Base-by-base conservation (phyloP, 108 stramenopile species). In the Cyclotella baltica region DNA sequence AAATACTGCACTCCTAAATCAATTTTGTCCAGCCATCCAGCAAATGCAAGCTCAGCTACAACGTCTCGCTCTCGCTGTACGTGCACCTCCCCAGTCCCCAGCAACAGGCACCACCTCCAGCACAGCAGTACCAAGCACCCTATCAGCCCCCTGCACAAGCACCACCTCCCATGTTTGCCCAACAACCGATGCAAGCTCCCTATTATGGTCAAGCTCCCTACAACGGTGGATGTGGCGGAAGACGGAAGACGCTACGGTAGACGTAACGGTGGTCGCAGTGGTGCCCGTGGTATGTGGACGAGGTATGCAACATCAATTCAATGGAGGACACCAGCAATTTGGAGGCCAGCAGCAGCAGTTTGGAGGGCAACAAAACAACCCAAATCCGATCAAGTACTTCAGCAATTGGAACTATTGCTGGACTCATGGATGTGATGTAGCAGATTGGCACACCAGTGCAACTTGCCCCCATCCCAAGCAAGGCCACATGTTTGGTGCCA, bases 321-420 rank as follows among this genome's bases (percentile, higher is more conserved):
- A n/a, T 4, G 18, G 51, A 10, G 51, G 51, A 19, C 51, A n/a
- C n/a, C n/a, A n/a, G n/a, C n/a, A n/a, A n/a, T n/a, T n/a, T n/a
- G n/a, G n/a, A n/a, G n/a, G n/a, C n/a, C n/a, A n/a, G n/a, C n/a
- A n/a, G 18, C 51, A 52, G 19, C 51, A 10, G 18, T 4, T 4
- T 10, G 36, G 40, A 22, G 40, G 22, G 23, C 38, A 64, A 10
- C 36, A 43, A 3, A 5, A 23, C 10, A 3, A 23, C 6, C 20
- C 29, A 1, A 67, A 67, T n/a, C 1, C 4, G 1, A 18, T 33
- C 1, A 67, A 67, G 22, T 33, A 18, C 28, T 31, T 15, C 50
- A 52, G 13, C 20, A 50, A 67, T 18, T 67, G 67, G 67, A 67
- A 67, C 30, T 67, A 67, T 20, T 64, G 63, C 13, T 64, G 63